Conservation (phyloP, 257 asterid genomes). For the Forsythia viridissima region DNA sequence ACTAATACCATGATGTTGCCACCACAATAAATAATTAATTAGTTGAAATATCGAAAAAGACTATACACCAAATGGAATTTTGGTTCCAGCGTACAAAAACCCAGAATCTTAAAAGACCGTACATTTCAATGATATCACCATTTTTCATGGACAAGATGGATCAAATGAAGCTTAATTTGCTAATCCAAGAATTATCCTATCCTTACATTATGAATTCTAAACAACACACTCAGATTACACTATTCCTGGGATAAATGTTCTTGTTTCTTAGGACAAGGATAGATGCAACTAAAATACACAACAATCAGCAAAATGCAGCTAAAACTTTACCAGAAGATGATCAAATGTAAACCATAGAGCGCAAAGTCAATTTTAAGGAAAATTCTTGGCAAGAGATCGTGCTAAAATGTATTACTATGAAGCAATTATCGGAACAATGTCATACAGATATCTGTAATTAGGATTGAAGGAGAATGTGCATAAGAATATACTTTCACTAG, state of each 20-base stretch:
- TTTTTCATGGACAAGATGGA: constrained; percentile 12
- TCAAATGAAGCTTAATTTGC: not conserved
- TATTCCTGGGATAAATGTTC: not conserved
- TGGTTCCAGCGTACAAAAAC: constrained; percentile 46
- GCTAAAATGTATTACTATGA: not conserved
- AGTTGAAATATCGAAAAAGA: constrained; percentile 22
- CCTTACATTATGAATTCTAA: not conserved
- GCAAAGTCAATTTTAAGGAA: not conserved
- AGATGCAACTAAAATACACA: not conserved
- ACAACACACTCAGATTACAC: not conserved
- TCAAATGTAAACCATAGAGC: not conserved
- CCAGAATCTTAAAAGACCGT: not conserved
- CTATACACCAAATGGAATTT: constrained; percentile 51
- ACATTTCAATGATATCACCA: not conserved
- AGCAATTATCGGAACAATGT: constrained; percentile 6
- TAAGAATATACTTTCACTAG: constrained; percentile 19
- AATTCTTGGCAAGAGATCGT: not conserved
- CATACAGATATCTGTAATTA: constrained; percentile 7
- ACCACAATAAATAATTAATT: constrained; percentile 9
- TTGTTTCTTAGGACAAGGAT: not conserved
- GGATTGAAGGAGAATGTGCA: not conserved
- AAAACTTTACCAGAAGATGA: not conserved
- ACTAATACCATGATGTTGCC: constrained; percentile 1
- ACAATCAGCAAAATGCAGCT: not conserved
- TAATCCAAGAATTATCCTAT: not conserved